Conservation (phyloP, 768 basidiomycete species). For the Agaricus blazei region DNA sequence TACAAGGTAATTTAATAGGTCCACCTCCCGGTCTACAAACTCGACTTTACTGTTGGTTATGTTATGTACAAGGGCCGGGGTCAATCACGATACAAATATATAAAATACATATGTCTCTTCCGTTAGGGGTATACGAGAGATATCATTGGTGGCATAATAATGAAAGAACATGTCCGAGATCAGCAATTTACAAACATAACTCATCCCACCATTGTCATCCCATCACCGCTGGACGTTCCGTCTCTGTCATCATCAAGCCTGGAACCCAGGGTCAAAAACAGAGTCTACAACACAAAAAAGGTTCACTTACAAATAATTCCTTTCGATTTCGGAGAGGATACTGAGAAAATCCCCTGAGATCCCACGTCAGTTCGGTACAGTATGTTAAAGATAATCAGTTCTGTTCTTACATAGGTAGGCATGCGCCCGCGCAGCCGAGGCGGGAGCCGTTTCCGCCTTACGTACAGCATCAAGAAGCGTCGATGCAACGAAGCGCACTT, state of each 20-base stretch:
- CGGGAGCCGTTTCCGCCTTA: constrained; percentile 75
- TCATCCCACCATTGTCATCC: constrained; percentile 34
- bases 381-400: constrained; percentile 12
- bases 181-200: neutral
- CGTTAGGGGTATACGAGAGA: constrained; percentile 8
- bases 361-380: constrained; percentile 9
- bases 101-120: constrained; percentile 8
- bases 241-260: constrained; percentile 72
- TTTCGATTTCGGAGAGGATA: constrained; percentile 87
- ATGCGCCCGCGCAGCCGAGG: constrained; percentile 79
- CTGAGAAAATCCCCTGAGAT: constrained; percentile 83
- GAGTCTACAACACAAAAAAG: constrained; percentile 2
- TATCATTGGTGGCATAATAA: constrained; percentile 2
- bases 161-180: neutral
- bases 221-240: constrained; percentile 53
- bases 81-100: constrained; percentile 6
- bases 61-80: neutral
- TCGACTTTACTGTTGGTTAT: constrained; percentile 5
- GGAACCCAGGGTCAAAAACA: constrained; percentile 8
- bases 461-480: constrained; percentile 81
- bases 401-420: constrained; percentile 69
- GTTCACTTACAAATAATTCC: constrained; percentile 67
- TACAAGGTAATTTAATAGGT: neutral
- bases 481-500: constrained; percentile 91
- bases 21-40: neutral